Conservation (phyloP, 495 filamentous ascomycete species). For the Glutinoglossum americanum region DNA sequence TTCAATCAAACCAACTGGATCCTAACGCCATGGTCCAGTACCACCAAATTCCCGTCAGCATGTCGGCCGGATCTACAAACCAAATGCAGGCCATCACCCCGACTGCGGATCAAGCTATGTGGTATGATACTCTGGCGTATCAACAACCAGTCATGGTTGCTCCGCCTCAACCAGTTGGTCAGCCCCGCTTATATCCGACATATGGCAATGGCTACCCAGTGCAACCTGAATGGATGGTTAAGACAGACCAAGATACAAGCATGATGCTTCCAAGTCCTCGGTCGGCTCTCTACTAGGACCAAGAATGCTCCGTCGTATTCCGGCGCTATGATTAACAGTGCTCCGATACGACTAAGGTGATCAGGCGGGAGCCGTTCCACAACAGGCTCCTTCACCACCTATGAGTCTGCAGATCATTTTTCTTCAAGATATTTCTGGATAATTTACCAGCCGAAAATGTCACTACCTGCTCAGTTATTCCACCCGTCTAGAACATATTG, state of each 20-base stretch:
- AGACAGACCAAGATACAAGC: neutral
- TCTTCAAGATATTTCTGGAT: too few relatives aligned
- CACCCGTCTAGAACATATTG: neutral
- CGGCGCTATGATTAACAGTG: neutral
- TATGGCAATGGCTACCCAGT: neutral
- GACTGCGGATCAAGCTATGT: neutral
- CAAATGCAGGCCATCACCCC: neutral
- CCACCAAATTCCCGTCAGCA: neutral
- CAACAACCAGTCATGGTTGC: neutral
- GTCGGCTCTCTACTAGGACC: neutral
- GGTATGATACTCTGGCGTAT: slow-evolving; percentile 1
- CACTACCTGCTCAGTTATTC: neutral
- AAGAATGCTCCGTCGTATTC: neutral
- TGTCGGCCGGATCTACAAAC: neutral
- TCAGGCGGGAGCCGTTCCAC: too few relatives aligned
- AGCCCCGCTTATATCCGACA: neutral
- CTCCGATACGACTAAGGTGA: too few relatives aligned
- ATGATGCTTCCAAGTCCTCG: slow-evolving; percentile 1
- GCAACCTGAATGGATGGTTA: neutral
- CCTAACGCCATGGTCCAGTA: neutral
- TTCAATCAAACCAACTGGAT: neutral
- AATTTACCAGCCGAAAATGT: neutral
- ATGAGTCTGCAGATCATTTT: too few relatives aligned
- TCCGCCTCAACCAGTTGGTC: neutral
- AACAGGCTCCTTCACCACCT: too few relatives aligned